Conservation (phyloP, 169 alveolate genomes). For the Cryptosporidium parvum region DNA sequence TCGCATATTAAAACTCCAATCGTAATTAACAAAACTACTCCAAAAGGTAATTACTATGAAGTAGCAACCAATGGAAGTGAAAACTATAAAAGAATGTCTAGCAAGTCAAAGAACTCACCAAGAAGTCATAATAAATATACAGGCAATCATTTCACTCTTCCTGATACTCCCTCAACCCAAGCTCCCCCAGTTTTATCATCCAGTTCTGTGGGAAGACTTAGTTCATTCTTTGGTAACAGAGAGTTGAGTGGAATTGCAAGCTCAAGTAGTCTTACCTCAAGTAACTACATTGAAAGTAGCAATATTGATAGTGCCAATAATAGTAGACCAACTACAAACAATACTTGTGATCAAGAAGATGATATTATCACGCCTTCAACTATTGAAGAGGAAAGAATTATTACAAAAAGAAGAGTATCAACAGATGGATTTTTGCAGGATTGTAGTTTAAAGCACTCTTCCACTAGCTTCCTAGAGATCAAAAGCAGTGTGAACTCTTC, state of each 20-base stretch:
- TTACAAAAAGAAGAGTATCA: background rate
- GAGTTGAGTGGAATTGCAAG: conserved; percentile 56
- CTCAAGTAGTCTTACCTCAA: conserved; percentile 52
- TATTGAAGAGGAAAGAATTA: conserved; percentile 27
- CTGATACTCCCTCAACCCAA: conserved; percentile 75
- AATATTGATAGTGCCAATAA: conserved; percentile 56
- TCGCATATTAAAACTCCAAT: conserved; percentile 50
- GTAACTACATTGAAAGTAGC: conserved; percentile 29
- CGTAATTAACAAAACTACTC: conserved; percentile 24
- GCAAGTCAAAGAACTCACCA: conserved; percentile 50
- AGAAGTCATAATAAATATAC: conserved; percentile 14
- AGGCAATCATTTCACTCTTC: conserved; percentile 20
- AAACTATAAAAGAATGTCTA: conserved; percentile 31
- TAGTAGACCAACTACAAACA: conserved; percentile 74
- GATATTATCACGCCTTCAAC: conserved; percentile 56
- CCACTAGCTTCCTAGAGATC: conserved; percentile 24
- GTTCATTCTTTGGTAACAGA: conserved; percentile 32
- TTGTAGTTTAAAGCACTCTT: conserved; percentile 4
- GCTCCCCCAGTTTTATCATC: conserved; percentile 61
- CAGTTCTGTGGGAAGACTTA: conserved; percentile 34
- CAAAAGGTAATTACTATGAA: conserved; percentile 57
- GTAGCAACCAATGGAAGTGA: conserved; percentile 18
- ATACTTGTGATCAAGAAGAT: conserved; percentile 73
- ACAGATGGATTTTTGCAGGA: background rate
- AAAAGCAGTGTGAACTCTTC: conserved; percentile 52